phyloP scores from a whole-genome alignment of 169 alveolate species.

The Plasmodium gaboni region DNA sequence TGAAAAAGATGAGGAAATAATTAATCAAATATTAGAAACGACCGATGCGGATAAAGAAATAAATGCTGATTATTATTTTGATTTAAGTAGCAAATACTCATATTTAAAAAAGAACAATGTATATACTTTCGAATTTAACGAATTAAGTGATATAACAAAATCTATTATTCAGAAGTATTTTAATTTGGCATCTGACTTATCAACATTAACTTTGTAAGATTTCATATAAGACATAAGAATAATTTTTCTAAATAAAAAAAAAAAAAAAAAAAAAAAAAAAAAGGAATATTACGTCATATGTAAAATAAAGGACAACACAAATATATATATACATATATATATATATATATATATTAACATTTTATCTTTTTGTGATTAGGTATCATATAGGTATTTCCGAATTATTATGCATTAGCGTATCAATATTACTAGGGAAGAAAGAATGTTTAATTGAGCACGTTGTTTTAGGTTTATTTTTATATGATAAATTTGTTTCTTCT shows the following conservation, averaged over 20 bases:
- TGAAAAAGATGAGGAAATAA: constrained; percentile 56
- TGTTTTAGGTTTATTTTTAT: constrained; percentile 65
- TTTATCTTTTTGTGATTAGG: constrained; percentile 2
- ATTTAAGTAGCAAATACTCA: constrained; percentile 40
- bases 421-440: constrained; percentile 48
- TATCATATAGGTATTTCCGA: constrained; percentile 73
- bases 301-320: too few relatives aligned
- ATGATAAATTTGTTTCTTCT: constrained; percentile 70
- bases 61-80: constrained; percentile 26
- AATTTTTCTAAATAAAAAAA: too few relatives aligned
- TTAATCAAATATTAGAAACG: constrained; percentile 35
- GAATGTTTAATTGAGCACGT: constrained; percentile 71
- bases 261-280: too few relatives aligned
- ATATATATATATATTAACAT: background rate
- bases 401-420: constrained; percentile 65
- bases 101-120: constrained; percentile 56
- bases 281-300: too few relatives aligned
- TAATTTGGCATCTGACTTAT: constrained; percentile 63
- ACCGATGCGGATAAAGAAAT: constrained; percentile 28
- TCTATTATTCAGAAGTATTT: constrained; percentile 66
- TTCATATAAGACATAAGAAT: background rate
- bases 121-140: constrained; percentile 43
- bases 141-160: constrained; percentile 42
- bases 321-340: background rate
- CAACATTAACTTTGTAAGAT: constrained; percentile 73